Conservation (phyloP, 2,329 filamentous ascomycete genomes). For the Pseudogymnoascus sp. region DNA sequence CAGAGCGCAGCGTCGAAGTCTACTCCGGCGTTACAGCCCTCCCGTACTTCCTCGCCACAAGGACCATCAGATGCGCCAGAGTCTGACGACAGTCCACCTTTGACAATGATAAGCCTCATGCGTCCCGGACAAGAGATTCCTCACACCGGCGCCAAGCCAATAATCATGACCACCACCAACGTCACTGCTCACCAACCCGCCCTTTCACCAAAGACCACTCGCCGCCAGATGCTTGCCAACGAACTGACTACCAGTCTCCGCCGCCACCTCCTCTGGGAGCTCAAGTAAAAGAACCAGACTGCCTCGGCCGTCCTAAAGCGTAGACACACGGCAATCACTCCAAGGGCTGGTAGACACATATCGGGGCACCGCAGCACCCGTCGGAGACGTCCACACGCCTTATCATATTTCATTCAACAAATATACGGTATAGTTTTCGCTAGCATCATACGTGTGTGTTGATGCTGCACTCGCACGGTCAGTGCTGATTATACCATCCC, state of each 20-base stretch:
- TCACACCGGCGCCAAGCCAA: constrained; percentile 66
- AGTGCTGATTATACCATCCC: too few relatives aligned
- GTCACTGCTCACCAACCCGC: constrained; percentile 56
- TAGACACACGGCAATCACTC: constrained; percentile 80
- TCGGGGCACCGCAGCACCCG: too few relatives aligned
- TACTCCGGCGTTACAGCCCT: constrained; percentile 46
- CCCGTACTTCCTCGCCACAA: constrained; percentile 60
- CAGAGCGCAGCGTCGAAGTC: constrained; percentile 51
- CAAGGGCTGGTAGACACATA: too few relatives aligned
- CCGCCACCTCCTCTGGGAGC: constrained; percentile 87
- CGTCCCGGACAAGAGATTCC: too few relatives aligned
- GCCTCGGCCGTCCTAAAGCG: constrained; percentile 84
- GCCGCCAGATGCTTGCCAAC: constrained; percentile 90
- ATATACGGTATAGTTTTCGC: too few relatives aligned
- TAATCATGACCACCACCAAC: constrained; percentile 63
- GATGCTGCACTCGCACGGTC: too few relatives aligned
- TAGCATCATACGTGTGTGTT: too few relatives aligned
- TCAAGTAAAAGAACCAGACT: constrained; percentile 86
- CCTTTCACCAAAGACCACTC: constrained; percentile 82
- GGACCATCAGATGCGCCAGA: constrained; percentile 54
- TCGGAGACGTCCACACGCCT: too few relatives aligned
- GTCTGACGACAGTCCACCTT: constrained; percentile 36
- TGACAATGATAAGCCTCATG: constrained; percentile 46
- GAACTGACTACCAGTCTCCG: constrained; percentile 90
- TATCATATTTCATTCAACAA: too few relatives aligned